These are phyloP conservation scores for Geranomyces michiganensis DNA, from an alignment of 192 early-diverging fungal species.

Conservation along the genomic window DNA sequence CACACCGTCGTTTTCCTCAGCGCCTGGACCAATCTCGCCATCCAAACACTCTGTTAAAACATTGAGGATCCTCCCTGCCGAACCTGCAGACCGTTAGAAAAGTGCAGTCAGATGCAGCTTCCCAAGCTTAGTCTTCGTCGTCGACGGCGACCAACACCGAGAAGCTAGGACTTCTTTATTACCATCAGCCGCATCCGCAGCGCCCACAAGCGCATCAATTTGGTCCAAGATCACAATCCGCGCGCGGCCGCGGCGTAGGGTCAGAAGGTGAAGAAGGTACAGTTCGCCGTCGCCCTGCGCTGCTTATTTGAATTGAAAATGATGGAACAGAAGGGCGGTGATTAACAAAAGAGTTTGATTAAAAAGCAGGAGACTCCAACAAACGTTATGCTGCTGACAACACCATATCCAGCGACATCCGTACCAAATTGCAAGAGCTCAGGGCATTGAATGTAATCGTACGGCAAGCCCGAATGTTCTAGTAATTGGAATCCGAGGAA, in stretches of 20 bases:
- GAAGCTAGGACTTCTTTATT: too few species aligned
- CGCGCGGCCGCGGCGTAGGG: neutral
- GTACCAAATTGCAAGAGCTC: conserved; percentile 22
- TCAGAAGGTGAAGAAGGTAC: conserved; percentile 15
- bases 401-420: too few species aligned
- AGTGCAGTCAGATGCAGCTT: neutral
- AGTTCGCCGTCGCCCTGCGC: conserved; percentile 28
- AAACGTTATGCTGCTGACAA: too few species aligned
- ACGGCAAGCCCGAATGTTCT: conserved; percentile 13
- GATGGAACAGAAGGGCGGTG: too few species aligned
- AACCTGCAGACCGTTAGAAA: neutral
- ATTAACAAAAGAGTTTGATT: too few species aligned
- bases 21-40: neutral
- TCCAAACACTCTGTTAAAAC: neutral
- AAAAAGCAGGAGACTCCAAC: too few species aligned
- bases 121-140: neutral
- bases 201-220: conserved; percentile 12
- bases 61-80: neutral
- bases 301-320: conserved; percentile 3
- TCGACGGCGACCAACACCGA: too few species aligned
- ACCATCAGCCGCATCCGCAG: too few species aligned
- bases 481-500: too few species aligned
- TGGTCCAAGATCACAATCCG: conserved; percentile 7
- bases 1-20: neutral
- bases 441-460: conserved; percentile 7